Conservation (phyloP, 768 basidiomycete genomes). For the Guyanaporus albipodus region DNA sequence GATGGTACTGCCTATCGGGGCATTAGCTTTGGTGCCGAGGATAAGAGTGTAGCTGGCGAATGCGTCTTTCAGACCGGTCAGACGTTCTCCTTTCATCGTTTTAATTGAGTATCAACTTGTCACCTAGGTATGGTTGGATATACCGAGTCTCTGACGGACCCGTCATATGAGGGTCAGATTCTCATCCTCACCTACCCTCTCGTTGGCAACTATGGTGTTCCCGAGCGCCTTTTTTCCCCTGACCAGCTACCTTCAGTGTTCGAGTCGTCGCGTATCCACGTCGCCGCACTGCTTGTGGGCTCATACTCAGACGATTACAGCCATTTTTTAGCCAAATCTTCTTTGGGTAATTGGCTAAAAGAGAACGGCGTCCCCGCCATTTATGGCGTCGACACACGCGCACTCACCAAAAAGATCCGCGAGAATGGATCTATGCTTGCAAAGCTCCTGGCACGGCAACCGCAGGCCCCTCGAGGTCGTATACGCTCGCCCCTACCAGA, state of each 20-base stretch:
- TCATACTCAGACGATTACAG: constrained; percentile 94
- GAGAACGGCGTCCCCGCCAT: constrained; percentile 93
- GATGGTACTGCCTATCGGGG: constrained; percentile 89
- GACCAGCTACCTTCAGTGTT: constrained; percentile 71
- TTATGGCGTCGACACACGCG: constrained; percentile 94
- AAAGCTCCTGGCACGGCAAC: constrained; percentile 66
- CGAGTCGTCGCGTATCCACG: constrained; percentile 93
- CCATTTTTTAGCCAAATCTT: constrained; percentile 89
- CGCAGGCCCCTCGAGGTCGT: constrained; percentile 40
- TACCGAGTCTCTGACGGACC: constrained; percentile 96
- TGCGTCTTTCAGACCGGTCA: constrained; percentile 99
- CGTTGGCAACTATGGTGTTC: constrained; percentile 97
- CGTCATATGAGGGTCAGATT: constrained; percentile 97
- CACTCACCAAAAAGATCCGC: constrained; percentile 92
- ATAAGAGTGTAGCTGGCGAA: constrained; percentile 91
- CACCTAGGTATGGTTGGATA: constrained; percentile 96
- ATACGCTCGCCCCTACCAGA: constrained; percentile 33
- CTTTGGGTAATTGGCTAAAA: constrained; percentile 88
- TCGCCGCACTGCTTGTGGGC: constrained; percentile 87
- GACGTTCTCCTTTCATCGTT: constrained; percentile 26
- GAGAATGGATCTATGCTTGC: constrained; percentile 94
- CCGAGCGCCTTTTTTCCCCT: constrained; percentile 50
- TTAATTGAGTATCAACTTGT: constrained; percentile 13
- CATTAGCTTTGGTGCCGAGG: constrained; percentile 89
- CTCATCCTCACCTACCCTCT: constrained; percentile 96